phyloP scores from a whole-genome alignment of 179 eudicot genomes.

The Corrigiola litoralis region DNA sequence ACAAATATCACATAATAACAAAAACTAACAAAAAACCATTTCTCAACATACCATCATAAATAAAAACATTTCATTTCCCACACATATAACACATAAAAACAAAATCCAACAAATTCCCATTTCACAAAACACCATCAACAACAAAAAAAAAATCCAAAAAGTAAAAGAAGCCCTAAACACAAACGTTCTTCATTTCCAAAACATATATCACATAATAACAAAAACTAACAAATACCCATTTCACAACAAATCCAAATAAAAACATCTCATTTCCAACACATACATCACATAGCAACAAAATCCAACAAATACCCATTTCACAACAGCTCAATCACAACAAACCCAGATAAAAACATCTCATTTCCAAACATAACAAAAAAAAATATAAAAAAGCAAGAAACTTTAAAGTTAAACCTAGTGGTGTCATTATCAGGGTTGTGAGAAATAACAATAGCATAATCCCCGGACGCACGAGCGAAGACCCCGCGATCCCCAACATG shows the following conservation, averaged over 20 bases:
- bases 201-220: neutral
- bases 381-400: neutral
- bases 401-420: conserved; percentile 16
- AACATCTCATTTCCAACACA: neutral
- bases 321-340: neutral
- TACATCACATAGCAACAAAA: neutral
- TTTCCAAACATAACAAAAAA: neutral
- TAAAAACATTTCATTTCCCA: neutral
- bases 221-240: neutral
- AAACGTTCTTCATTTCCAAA: neutral
- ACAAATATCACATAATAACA: neutral
- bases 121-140: too few species aligned
- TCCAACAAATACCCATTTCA: neutral
- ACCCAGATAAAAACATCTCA: neutral
- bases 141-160: neutral
- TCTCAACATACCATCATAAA: neutral
- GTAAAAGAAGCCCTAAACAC: neutral
- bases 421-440: conserved; percentile 40
- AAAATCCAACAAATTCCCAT: too few species aligned
- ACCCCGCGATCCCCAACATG: conserved; percentile 47
- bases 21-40: neutral
- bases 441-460: conserved; percentile 38
- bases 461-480: conserved; percentile 36
- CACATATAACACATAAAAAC: too few species aligned
- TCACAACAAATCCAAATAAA: neutral